Evolutionary conservation across 1,139 yeast genomes (phyloP).

Genomic region (Petasospora fabianii): DNA sequence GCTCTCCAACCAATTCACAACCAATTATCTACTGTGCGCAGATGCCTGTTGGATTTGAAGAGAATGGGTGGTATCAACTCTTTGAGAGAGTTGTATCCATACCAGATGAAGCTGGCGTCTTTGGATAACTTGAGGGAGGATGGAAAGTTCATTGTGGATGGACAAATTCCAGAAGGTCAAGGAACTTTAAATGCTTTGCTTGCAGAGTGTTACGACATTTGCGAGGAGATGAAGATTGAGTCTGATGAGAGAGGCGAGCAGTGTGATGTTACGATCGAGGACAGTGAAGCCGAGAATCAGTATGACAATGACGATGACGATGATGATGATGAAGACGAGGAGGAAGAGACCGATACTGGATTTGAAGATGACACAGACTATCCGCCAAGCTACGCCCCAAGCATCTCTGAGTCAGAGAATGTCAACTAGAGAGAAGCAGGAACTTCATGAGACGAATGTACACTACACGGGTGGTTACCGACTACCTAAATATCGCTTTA

Average conservation of each 20-base stretch:
- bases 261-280: constrained; percentile 18
- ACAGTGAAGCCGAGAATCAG: constrained; percentile 19
- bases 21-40: constrained; percentile 84
- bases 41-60: constrained; percentile 84
- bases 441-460: neutral
- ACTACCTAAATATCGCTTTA: too few species aligned
- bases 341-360: constrained; percentile 12
- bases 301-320: constrained; percentile 14
- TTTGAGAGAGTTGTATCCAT: constrained; percentile 87
- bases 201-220: constrained; percentile 91
- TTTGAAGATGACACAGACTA: constrained; percentile 16
- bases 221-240: constrained; percentile 86
- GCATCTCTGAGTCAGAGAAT: constrained; percentile 15
- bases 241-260: constrained; percentile 52
- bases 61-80: constrained; percentile 88
- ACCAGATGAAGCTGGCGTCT: constrained; percentile 88
- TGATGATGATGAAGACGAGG: constrained; percentile 25
- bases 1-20: constrained; percentile 90
- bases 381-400: constrained; percentile 24
- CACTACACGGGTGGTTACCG: too few species aligned
- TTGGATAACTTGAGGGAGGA: constrained; percentile 82
- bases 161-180: constrained; percentile 94
- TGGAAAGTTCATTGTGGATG: constrained; percentile 86
- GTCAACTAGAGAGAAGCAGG: too few species aligned
- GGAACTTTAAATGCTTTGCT: constrained; percentile 86